Evolutionary conservation across 352 stramenopile genomes (phyloP).

Genomic region (Pythium utonaiense): DNA sequence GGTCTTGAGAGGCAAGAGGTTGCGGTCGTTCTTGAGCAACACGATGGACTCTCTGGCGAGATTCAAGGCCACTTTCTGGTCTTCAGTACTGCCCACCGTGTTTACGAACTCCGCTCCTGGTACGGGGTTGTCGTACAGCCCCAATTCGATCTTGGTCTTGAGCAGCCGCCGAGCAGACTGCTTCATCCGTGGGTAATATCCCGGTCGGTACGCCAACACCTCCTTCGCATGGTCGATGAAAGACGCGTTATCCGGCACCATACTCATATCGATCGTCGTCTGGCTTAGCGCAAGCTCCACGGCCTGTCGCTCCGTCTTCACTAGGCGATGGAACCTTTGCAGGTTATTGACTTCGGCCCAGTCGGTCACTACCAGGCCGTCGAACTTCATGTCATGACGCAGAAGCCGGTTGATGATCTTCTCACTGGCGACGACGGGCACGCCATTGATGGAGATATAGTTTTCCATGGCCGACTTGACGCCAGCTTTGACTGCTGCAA

Average conservation of each 20-base stretch:
- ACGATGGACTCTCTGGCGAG: slow-evolving; percentile 41
- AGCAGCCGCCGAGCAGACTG: slow-evolving; percentile 20
- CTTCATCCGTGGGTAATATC: slow-evolving; percentile 10
- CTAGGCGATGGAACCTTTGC: slow-evolving; percentile 53
- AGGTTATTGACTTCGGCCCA: slow-evolving; percentile 81
- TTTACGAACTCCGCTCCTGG: slow-evolving; percentile 14
- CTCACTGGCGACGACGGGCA: slow-evolving; percentile 87
- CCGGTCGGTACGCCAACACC: slow-evolving; percentile 17
- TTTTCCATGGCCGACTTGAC: slow-evolving; percentile 91
- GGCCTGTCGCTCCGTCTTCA: slow-evolving; percentile 31
- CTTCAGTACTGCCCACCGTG: slow-evolving; percentile 13
- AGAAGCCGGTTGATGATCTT: slow-evolving; percentile 45
- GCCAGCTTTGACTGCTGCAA: slow-evolving; percentile 75
- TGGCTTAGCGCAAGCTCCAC: slow-evolving; percentile 44
- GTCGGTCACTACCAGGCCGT: slow-evolving; percentile 75
- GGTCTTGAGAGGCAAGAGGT: slow-evolving; percentile 41
- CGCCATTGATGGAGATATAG: slow-evolving; percentile 91
- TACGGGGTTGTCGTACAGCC: slow-evolving; percentile 20
- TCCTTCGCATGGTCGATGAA: slow-evolving; percentile 28
- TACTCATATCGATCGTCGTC: slow-evolving; percentile 81
- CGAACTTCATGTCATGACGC: slow-evolving; percentile 56
- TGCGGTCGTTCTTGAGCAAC: slow-evolving; percentile 76
- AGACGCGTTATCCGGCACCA: slow-evolving; percentile 40
- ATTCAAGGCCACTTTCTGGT: slow-evolving; percentile 10
- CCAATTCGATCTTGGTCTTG: slow-evolving; percentile 25